These are phyloP conservation scores for Naegleria fowleri DNA, from an alignment of 208 protist species.

Conservation along the genomic window DNA sequence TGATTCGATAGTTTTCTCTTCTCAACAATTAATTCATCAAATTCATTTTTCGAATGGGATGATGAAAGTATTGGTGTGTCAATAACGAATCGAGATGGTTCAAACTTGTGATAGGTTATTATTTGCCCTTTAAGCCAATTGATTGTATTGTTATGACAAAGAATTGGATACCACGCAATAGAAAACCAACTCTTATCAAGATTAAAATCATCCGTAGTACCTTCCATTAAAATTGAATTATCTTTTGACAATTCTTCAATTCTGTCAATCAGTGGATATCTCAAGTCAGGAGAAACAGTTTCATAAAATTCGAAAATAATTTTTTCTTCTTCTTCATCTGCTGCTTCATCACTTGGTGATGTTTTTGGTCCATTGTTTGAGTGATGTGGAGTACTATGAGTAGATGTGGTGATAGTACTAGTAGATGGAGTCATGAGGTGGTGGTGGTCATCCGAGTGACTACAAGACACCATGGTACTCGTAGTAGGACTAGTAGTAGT, in stretches of 20 bases:
- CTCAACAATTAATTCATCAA: neutral
- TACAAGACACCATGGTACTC: too few species aligned
- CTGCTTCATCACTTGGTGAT: neutral
- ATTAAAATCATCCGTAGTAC: neutral
- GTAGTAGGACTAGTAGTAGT: neutral
- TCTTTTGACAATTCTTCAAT: constrained; percentile 20
- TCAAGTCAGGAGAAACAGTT: neutral
- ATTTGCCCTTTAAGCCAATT: constrained; percentile 3
- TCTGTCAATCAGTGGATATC: constrained; percentile 23
- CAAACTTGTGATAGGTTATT: constrained; percentile 22
- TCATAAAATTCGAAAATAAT: constrained; percentile 21
- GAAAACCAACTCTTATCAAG: constrained; percentile 14
- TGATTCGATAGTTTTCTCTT: neutral
- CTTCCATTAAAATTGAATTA: neutral
- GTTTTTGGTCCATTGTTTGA: neutral
- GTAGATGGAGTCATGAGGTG: neutral
- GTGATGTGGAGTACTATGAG: neutral
- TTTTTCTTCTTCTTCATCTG: neutral
- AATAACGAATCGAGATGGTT: neutral
- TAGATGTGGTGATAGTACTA: neutral
- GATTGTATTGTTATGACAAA: constrained; percentile 19
- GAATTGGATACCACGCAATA: constrained; percentile 24
- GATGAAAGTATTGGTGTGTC: neutral
- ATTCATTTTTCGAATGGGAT: neutral
- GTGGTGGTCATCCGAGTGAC: too few species aligned